A percentile compares a stretch with the other conserved stretches of the same genome.
phyloP scores from a whole-genome alignment of 1,139 yeast species.

The Saccharomycopsis hybrid region DNA sequence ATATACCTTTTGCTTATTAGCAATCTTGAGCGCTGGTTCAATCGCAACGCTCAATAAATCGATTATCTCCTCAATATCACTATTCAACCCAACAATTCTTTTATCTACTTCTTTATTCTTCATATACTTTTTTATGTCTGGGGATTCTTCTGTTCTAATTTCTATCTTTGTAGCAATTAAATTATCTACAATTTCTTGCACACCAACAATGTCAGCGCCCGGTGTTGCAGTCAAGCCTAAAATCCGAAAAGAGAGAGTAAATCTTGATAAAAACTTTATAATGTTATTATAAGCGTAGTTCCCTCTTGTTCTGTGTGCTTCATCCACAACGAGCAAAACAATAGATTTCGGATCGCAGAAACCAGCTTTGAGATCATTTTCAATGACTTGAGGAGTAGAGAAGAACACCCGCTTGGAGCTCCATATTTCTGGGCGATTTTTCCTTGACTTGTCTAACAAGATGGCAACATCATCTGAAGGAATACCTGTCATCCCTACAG shows the following conservation, averaged over 20 bases:
- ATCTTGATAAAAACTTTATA: conserved; percentile 55
- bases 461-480: conserved; percentile 74
- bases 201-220: conserved; percentile 78
- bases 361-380: conserved; percentile 77
- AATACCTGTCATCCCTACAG: conserved; percentile 81
- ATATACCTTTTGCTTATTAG: conserved; percentile 57
- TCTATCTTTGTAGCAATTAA: conserved; percentile 72
- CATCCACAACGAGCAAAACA: conserved; percentile 80
- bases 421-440: conserved; percentile 73
- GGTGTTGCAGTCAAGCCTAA: conserved; percentile 96
- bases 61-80: conserved; percentile 46
- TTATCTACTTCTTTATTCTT: conserved; percentile 61
- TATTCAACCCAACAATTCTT: conserved; percentile 46
- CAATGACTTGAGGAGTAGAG: conserved; percentile 95
- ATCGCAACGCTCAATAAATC: conserved; percentile 54
- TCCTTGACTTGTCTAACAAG: conserved; percentile 62
- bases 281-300: conserved; percentile 85
- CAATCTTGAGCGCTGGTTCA: conserved; percentile 55
- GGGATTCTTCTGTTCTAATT: conserved; percentile 76
- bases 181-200: conserved; percentile 75
- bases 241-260: conserved; percentile 62
- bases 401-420: conserved; percentile 70
- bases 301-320: conserved; percentile 92
- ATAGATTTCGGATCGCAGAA: conserved; percentile 67
- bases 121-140: conserved; percentile 75